These are phyloP conservation scores for Reutealis trisperma DNA, from an alignment of 345 rosid species.

Conservation along the genomic window DNA sequence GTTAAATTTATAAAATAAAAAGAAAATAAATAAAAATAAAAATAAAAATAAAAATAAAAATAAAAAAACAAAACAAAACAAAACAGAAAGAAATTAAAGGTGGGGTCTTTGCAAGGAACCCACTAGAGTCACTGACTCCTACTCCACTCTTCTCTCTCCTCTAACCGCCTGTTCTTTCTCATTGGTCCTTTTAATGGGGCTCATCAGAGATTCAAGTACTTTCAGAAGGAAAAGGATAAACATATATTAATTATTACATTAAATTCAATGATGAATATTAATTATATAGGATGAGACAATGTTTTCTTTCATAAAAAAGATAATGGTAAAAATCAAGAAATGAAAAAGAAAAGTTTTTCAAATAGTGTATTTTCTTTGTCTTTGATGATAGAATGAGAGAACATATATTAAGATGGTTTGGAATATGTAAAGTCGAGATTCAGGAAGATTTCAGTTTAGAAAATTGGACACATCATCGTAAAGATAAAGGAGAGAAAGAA, in stretches of 20 bases:
- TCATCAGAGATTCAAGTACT: constrained; percentile 43
- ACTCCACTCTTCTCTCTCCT: constrained; percentile 56
- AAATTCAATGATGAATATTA: constrained; percentile 28
- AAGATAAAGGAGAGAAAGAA: no score
- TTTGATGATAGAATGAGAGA: no score
- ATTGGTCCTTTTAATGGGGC: constrained; percentile 60
- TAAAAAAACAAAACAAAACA: background rate
- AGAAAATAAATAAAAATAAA: no score
- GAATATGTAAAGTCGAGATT: no score
- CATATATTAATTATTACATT: constrained; percentile 8
- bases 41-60: no score
- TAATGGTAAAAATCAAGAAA: background rate
- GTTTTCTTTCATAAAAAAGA: constrained; percentile 21
- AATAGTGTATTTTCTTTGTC: constrained; percentile 7
- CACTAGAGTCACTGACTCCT: constrained; percentile 75
- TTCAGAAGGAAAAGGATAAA: constrained; percentile 16
- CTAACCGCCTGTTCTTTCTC: constrained; percentile 78
- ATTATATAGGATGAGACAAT: constrained; percentile 24
- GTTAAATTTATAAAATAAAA: background rate
- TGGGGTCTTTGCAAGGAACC: constrained; percentile 57
- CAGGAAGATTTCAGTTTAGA: no score
- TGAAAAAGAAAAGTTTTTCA: constrained; percentile 3
- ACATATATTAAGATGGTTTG: no score
- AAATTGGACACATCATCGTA: no score
- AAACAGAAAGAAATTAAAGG: constrained; percentile 21